Evolutionary conservation across 2,329 filamentous ascomycete genomes (phyloP), one percentile per base, ranked within the genome.

Genomic region (Ophiostoma perfectum): DNA sequence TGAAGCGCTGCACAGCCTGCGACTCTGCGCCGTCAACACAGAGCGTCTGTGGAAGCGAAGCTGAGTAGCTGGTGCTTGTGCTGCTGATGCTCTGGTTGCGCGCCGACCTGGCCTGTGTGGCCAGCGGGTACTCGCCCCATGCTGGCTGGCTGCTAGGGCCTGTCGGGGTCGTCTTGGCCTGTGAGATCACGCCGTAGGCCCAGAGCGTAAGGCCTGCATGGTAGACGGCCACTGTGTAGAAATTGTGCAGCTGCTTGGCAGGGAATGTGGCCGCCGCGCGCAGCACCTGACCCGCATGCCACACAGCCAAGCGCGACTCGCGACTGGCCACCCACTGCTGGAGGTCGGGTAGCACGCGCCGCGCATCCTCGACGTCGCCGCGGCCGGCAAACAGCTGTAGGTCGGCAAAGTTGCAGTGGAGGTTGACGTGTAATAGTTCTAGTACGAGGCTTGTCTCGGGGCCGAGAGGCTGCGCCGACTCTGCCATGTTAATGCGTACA

Each of bases 171-270:
- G 42, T 44, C n/a, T 55, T 60, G 18, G 47, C 49, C 27, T 52
- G 60, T 5, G 64, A 41, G 4, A 88, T 80, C 0, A 91, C 84
- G 0, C 88, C 87, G 72, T 89, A 90, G 0, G 84, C 84, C 90
- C 90, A 92, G 55, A 92, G 78, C 0, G 86, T 85, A 4, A 92
- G 79, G 12, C 84, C 82, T 4, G 87, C 88, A 74, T 91, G 89
- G 74, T 91, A 90, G 0, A 91, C 82, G 0, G 85, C 86, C 6
- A 91, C 84, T 0, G 88, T 88, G 70, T 86, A 85, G 74, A 91
- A 91, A 71, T 89, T 86, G 60, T 86, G 84, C 3, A 91, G 76
- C 11, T 83, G 80, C 0, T 82, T 81, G 1, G 78, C 75, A 0
- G 85, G 82, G 55, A 73, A 72, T 2, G 27, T 9, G 2, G 64